phyloP scores from a whole-genome alignment of 1,284 basidiomycete genomes.

The Ceratobasidium sp. region DNA sequence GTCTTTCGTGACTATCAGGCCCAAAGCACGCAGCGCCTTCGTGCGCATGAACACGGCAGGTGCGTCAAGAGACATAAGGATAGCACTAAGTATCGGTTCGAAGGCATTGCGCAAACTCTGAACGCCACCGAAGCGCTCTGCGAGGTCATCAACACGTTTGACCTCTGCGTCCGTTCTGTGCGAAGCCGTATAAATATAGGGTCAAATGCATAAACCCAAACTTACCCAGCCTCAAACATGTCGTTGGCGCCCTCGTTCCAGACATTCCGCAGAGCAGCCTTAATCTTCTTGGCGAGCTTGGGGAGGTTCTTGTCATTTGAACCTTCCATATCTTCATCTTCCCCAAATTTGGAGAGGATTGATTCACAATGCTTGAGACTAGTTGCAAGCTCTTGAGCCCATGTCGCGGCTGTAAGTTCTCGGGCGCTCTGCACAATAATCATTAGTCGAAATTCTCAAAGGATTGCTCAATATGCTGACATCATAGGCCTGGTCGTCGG shows the following conservation, averaged over 20 bases:
- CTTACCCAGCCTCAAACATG: slow-evolving; percentile 80
- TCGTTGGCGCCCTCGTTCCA: slow-evolving; percentile 74
- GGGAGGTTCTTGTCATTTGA: slow-evolving; percentile 55
- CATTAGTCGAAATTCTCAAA: background rate
- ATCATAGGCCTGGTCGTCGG: slow-evolving; percentile 81
- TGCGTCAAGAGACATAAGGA: slow-evolving; percentile 80
- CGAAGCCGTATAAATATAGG: background rate
- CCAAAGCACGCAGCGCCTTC: slow-evolving; percentile 87
- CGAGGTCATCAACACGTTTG: slow-evolving; percentile 69
- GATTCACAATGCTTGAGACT: slow-evolving; percentile 66
- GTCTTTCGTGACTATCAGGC: slow-evolving; percentile 86
- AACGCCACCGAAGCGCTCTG: slow-evolving; percentile 79
- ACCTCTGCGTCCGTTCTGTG: slow-evolving; percentile 73
- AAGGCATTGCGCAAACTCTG: slow-evolving; percentile 81
- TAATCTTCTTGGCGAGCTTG: slow-evolving; percentile 65
- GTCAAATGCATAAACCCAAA: background rate
- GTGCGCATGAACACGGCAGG: slow-evolving; percentile 87
- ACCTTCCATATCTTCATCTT: slow-evolving; percentile 48
- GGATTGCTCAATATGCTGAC: slow-evolving; percentile 56
- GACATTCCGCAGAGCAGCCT: slow-evolving; percentile 67
- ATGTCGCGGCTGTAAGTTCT: slow-evolving; percentile 74
- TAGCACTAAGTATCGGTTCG: slow-evolving; percentile 78
- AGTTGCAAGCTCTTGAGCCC: slow-evolving; percentile 77
- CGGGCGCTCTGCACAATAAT: slow-evolving; percentile 70
- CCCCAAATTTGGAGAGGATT: slow-evolving; percentile 56